Conservation (phyloP, 2,329 filamentous ascomycete genomes). For the Neofusicoccum kwambonambiense region DNA sequence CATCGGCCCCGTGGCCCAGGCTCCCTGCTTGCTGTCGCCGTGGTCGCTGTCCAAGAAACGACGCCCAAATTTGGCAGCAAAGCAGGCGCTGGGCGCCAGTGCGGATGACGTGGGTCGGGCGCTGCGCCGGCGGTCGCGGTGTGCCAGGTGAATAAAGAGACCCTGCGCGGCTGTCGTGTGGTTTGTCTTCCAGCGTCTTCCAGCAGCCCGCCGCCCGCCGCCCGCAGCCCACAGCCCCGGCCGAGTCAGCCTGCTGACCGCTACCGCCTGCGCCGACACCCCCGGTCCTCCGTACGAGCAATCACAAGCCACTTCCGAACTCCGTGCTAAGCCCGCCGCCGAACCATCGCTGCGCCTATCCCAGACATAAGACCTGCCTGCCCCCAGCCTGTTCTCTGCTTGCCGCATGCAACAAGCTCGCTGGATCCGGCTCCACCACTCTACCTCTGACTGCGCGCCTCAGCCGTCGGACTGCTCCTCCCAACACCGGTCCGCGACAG, state of each 20-base stretch:
- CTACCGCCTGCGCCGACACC: background rate
- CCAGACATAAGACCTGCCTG: background rate
- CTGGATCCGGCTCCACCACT: background rate
- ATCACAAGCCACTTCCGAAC: slow-evolving; percentile 14
- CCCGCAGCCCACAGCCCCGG: background rate
- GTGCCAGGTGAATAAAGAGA: background rate
- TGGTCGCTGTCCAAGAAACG: background rate
- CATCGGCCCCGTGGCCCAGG: background rate
- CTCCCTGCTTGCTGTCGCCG: background rate
- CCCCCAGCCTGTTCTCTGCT: background rate
- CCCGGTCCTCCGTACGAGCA: slow-evolving; percentile 10
- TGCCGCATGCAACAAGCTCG: slow-evolving; percentile 1
- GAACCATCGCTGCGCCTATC: background rate
- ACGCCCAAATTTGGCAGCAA: background rate
- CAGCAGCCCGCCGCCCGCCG: too few species aligned
- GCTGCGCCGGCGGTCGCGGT: background rate
- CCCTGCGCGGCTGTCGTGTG: background rate
- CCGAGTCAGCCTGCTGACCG: background rate
- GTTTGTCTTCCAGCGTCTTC: background rate
- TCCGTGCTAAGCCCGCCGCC: background rate
- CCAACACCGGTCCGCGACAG: background rate
- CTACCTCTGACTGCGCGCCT: background rate
- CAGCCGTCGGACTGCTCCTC: background rate
- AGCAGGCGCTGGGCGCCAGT: background rate
- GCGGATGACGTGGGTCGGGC: slow-evolving; percentile 6